Evolutionary conservation across 164 flowering plant genomes (phyloP).

Genomic region (Vitis amurensis): DNA sequence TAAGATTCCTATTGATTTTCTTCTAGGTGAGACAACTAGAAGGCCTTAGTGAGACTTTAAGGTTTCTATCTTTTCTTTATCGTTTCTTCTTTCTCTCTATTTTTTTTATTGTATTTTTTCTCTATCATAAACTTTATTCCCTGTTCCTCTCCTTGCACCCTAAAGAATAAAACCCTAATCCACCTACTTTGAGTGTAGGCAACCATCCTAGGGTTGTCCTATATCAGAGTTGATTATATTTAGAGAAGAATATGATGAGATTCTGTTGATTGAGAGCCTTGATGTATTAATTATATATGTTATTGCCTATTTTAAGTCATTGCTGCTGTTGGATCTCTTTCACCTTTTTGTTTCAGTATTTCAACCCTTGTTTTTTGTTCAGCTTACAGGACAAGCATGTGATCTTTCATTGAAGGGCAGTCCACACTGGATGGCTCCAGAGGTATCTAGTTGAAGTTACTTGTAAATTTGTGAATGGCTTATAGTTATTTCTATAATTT

Average conservation of each 20-base stretch:
- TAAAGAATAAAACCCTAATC: too few species aligned
- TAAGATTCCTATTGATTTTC: too few species aligned
- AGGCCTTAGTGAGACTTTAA: too few species aligned
- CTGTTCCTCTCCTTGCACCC: too few species aligned
- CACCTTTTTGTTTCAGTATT: not conserved
- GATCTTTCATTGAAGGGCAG: slow-evolving; percentile 83
- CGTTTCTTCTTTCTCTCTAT: too few species aligned
- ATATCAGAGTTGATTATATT: too few species aligned
- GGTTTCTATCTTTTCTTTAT: too few species aligned
- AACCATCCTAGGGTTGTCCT: too few species aligned
- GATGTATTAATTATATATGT: not conserved
- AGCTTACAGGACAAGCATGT: slow-evolving; percentile 69
- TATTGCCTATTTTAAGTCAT: not conserved
- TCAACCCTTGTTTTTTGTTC: slow-evolving; percentile 6
- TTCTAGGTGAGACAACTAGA: too few species aligned
- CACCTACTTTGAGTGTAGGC: too few species aligned
- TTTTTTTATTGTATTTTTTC: too few species aligned
- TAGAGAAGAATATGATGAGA: not conserved
- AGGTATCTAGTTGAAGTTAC: slow-evolving; percentile 42
- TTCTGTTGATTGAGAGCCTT: not conserved
- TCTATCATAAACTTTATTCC: too few species aligned
- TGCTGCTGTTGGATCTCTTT: not conserved
- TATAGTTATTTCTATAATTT: not conserved
- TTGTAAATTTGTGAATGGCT: not conserved
- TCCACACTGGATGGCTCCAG: slow-evolving; percentile 99